Conservation (phyloP, 192 early-diverging fungal genomes). For the Glomus cerebriforme region DNA sequence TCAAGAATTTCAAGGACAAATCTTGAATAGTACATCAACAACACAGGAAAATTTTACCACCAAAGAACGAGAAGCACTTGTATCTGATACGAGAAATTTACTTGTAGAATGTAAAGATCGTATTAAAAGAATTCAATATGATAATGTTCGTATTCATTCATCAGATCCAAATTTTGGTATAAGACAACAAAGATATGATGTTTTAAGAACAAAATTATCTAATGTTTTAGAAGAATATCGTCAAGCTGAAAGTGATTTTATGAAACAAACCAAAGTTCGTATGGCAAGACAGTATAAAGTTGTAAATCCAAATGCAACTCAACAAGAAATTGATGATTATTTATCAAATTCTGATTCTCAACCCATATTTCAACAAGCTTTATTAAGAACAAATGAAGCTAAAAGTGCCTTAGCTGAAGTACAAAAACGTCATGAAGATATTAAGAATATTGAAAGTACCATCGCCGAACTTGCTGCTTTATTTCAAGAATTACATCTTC, state of each 20-base stretch:
- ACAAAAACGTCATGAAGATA: conserved; percentile 81
- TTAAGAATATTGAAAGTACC: conserved; percentile 83
- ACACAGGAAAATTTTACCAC: neutral
- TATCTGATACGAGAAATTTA: neutral
- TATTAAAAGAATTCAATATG: conserved; percentile 16
- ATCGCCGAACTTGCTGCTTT: conserved; percentile 88
- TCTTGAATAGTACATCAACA: conserved; percentile 12
- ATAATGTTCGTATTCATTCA: neutral
- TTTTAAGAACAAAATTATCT: conserved; percentile 60
- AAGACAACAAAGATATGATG: conserved; percentile 25
- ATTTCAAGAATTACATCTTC: conserved; percentile 86
- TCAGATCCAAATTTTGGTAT: conserved; percentile 1
- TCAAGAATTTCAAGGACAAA: neutral
- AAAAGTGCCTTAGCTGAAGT: conserved; percentile 75
- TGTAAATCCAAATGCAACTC: conserved; percentile 80
- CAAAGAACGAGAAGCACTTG: neutral
- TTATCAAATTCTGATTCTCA: conserved; percentile 49
- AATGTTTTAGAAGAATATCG: conserved; percentile 58
- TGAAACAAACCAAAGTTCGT: conserved; percentile 79
- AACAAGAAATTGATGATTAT: conserved; percentile 73
- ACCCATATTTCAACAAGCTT: conserved; percentile 48
- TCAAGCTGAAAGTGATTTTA: conserved; percentile 72
- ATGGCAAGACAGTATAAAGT: conserved; percentile 82
- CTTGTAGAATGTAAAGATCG: conserved; percentile 15
- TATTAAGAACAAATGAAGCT: conserved; percentile 71